Base-by-base conservation (phyloP, 1,284 basidiomycete genomes). In the Malassezia sp. region DNA sequence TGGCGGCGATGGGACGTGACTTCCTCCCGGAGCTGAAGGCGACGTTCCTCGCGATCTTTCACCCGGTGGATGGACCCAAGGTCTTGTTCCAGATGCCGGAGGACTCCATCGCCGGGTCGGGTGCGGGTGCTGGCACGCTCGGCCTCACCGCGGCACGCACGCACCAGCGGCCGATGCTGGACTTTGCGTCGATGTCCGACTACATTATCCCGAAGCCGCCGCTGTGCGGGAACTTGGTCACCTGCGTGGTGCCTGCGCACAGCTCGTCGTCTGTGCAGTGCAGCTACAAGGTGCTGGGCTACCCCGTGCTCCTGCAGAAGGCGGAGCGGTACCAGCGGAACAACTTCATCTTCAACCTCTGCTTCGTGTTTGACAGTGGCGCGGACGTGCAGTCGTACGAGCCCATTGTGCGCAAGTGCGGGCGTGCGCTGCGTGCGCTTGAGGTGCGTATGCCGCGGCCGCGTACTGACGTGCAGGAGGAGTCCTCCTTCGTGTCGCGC, bases 361-460 rank as follows among this genome's bases (percentile, higher is more conserved):
- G 67, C 49, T 93, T 96, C 71, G 91, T 96, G 5, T 97, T 99
- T 68, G 85, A 91, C 38, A 70, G 71, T 10, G 79, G 81, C 29
- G 85, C 88, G 2, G 89, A 91, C 63, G 74, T 95, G 32, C 85
- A 85, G 60, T 88, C 87, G 45, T 99, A 93, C 71, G 91, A 97
- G 62, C 87, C 90, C 0, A 80, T 97, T 42, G 88, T 96, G 10
- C 79, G 91, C 37, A 99, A 97, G 74, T 83, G 88, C 39, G 89
- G 84, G 51, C 79, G 90, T 20, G 85, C 93, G 21, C 73, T 99
- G 48, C 79, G 81, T 18, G 73, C 80, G 31, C 82, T 90, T 68
- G 91, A 97, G 78, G 89, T 89, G 61, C 56, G 80, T 66, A 5
- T 9, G 10, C 21, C 0, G 3, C 8, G 23, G 7, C 31, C n/a